Conservation (phyloP, 306 rosid genomes). For the Crataegus laevigata region DNA sequence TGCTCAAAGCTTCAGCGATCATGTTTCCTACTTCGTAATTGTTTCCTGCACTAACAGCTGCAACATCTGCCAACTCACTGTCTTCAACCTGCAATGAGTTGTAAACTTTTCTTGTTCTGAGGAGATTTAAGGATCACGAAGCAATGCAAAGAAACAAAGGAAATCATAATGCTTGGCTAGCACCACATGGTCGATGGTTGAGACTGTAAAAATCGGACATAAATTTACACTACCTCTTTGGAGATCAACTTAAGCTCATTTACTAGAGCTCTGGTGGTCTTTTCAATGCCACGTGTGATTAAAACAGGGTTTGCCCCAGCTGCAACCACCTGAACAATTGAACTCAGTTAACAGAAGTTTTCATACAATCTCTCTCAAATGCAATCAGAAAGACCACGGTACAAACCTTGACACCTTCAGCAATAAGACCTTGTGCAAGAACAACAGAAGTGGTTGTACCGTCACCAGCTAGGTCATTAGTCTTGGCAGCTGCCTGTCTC, state of each 20-base stretch:
- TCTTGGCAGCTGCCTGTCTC: constrained; percentile 98
- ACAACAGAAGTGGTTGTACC: constrained; percentile 99
- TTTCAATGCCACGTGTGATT: constrained; percentile 96
- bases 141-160: not conserved
- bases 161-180: not conserved
- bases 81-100: constrained; percentile 74
- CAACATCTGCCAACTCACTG: constrained; percentile 94
- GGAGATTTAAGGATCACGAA: not conserved
- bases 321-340: constrained; percentile 69
- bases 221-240: constrained; percentile 54
- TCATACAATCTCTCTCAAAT: not conserved
- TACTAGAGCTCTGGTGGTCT: constrained; percentile 76
- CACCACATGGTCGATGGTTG: not conserved
- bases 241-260: constrained; percentile 74
- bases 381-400: not conserved
- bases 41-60: constrained; percentile 99
- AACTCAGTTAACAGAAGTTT: not conserved
- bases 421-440: constrained; percentile 94
- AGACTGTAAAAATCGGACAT: not conserved
- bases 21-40: constrained; percentile 84
- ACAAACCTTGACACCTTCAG: constrained; percentile 90
- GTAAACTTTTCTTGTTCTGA: not conserved
- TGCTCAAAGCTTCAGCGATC: constrained; percentile 99
- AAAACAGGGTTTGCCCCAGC: constrained; percentile 99
- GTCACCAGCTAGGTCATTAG: constrained; percentile 97